These are phyloP conservation scores for Brassica incana DNA, from an alignment of 345 rosid species.

Conservation along the genomic window DNA sequence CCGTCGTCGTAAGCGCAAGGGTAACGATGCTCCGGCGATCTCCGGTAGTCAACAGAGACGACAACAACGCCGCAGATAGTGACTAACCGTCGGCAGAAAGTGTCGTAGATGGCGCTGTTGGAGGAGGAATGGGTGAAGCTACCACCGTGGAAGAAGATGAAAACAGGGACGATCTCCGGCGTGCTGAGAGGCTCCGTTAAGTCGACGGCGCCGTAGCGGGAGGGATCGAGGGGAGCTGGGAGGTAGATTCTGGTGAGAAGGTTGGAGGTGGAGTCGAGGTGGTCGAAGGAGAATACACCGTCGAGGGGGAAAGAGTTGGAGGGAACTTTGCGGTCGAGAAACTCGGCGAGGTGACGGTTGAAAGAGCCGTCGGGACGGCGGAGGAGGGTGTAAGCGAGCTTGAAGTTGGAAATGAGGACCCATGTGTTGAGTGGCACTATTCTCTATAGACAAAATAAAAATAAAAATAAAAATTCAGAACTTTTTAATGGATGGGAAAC, in stretches of 20 bases:
- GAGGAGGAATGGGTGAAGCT: constrained; percentile 96
- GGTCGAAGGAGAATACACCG: constrained; percentile 96
- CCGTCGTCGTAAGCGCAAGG: constrained; percentile 97
- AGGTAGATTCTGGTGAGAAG: constrained; percentile 77
- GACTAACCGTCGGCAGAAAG: constrained; percentile 88
- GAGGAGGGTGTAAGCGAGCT: constrained; percentile 84
- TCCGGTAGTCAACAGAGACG: constrained; percentile 85
- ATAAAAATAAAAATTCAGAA: not conserved
- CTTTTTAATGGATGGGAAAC: not conserved
- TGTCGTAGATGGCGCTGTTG: constrained; percentile 88
- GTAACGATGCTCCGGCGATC: constrained; percentile 79
- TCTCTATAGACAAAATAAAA: constrained; percentile 49
- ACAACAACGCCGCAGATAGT: constrained; percentile 63
- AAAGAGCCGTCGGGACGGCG: constrained; percentile 94
- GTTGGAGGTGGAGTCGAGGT: constrained; percentile 55
- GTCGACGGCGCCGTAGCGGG: constrained; percentile 55
- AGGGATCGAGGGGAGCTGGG: constrained; percentile 44
- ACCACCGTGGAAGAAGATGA: constrained; percentile 95
- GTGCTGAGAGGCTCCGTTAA: constrained; percentile 71
- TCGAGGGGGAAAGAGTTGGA: constrained; percentile 77
- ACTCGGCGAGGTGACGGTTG: constrained; percentile 88
- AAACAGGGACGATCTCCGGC: constrained; percentile 67
- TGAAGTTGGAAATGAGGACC: constrained; percentile 98
- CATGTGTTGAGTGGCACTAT: constrained; percentile 96
- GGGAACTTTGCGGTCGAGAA: constrained; percentile 82